Evolutionary conservation across 208 protist species (phyloP), one percentile per base, ranked within the genome.

Genomic region (Leishmania martiniquensis): DNA sequence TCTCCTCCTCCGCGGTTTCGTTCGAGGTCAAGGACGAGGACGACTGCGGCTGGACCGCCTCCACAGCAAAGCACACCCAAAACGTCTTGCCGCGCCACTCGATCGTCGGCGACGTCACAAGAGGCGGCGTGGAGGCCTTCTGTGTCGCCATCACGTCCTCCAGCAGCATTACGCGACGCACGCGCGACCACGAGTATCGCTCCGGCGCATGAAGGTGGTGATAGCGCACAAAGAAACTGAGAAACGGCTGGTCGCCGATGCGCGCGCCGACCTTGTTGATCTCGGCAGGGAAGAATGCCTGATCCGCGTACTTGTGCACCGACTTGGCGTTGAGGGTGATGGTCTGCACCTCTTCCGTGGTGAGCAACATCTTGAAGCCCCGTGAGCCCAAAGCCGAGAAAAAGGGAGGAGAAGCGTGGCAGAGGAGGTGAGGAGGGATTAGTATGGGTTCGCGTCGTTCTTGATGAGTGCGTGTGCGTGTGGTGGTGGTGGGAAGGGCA

Each of bases 211-310:
- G 82, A 57, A 78, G 77, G 69, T 83, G 80, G 55, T 89, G 89
- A 57, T 92, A 95, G 59, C 91, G 91, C 17, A 91, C 84, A 73
- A 91, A 95, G 76, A 90, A 95, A 39, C 88, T 89, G 9, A 92
- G 77, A 65, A 86, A 83, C 9, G 87, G 68, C 72, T 83, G 82
- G 34, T 87, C 80, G 57, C 77, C 72, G 17, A 90, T 52, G 42
- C 68, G 77, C 17, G 59, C 34, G 55, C 73, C 73, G 29, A 82
- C 83, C 6, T 75, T 34, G 80, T 90, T 93, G n/a, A 95, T 29
- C 54, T 83, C 84, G n/a, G 65, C 78, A 47, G 74, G 77, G 70
- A 95, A 95, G 78, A 89, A 89, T 10, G 86, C 84, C 37, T 81
- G 72, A 57, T 91, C 89, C 42, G 82, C 88, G 76, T 95, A 87